These are phyloP conservation scores for Drechslerella coelobrocha DNA, from an alignment of 2,329 filamentous ascomycete genomes.

Conservation along the genomic window DNA sequence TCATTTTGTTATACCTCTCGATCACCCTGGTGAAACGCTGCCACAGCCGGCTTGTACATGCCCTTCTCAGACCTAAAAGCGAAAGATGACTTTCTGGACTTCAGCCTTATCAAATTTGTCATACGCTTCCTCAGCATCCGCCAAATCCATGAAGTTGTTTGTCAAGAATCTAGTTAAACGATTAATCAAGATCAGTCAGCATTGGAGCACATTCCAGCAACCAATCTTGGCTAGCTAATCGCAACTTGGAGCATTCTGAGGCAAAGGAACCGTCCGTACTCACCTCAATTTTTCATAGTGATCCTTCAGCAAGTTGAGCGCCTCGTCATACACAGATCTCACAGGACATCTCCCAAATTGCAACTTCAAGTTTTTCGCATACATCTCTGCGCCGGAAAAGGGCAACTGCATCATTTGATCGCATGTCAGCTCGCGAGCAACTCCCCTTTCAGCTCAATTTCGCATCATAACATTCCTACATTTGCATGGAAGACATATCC, in stretches of 20 bases:
- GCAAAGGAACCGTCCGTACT: slow-evolving; percentile 1
- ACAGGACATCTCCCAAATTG: slow-evolving; percentile 82
- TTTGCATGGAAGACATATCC: slow-evolving; percentile 29
- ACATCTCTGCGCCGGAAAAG: slow-evolving; percentile 58
- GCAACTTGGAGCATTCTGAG: not conserved
- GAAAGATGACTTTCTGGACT: slow-evolving; percentile 64
- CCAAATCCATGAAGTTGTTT: slow-evolving; percentile 64
- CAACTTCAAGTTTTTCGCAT: slow-evolving; percentile 72
- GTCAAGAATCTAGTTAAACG: slow-evolving; percentile 60
- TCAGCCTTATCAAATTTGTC: slow-evolving; percentile 65
- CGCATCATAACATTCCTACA: slow-evolving; percentile 20
- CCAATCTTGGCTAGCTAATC: not conserved
- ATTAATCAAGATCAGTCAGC: slow-evolving; percentile 16
- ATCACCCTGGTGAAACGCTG: slow-evolving; percentile 20
- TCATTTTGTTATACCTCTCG: slow-evolving; percentile 27
- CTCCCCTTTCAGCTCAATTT: slow-evolving; percentile 13
- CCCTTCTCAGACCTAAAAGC: slow-evolving; percentile 38
- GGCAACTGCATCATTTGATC: slow-evolving; percentile 57
- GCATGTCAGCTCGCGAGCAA: slow-evolving; percentile 60
- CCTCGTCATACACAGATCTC: slow-evolving; percentile 71
- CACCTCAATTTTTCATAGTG: slow-evolving; percentile 73
- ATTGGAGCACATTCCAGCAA: slow-evolving; percentile 1
- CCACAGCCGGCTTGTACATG: slow-evolving; percentile 34
- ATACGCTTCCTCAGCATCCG: slow-evolving; percentile 63
- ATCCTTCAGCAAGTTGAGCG: slow-evolving; percentile 69